These are phyloP conservation scores for Monosporascus sp. DNA, from an alignment of 2,329 filamentous ascomycete species.

Conservation along the genomic window DNA sequence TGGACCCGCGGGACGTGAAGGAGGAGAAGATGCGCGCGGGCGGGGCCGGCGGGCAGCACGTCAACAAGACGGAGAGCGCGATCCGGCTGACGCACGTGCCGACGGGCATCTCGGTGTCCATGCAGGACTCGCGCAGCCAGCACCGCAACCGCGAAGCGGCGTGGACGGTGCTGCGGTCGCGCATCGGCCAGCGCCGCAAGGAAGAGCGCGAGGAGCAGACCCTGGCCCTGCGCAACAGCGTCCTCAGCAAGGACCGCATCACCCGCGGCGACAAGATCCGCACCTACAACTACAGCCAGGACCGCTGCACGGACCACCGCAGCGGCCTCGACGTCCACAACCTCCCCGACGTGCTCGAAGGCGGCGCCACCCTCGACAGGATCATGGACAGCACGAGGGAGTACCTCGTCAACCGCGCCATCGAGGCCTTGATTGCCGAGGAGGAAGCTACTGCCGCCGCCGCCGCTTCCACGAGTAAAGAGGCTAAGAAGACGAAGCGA, in stretches of 20 bases:
- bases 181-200: slow-evolving; percentile 72
- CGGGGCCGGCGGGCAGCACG: slow-evolving; percentile 93
- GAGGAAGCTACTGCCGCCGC: slow-evolving; percentile 44
- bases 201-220: slow-evolving; percentile 83
- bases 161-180: slow-evolving; percentile 78
- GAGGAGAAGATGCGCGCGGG: slow-evolving; percentile 87
- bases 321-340: slow-evolving; percentile 76
- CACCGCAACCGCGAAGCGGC: slow-evolving; percentile 82
- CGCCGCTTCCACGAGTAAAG: slow-evolving; percentile 4
- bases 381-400: slow-evolving; percentile 73
- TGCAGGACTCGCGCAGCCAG: slow-evolving; percentile 91
- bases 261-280: slow-evolving; percentile 90
- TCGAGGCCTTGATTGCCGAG: slow-evolving; percentile 63
- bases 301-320: slow-evolving; percentile 84
- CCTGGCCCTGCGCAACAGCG: slow-evolving; percentile 67
- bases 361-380: slow-evolving; percentile 64
- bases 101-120: slow-evolving; percentile 79
- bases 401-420: slow-evolving; percentile 72
- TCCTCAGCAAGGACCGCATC: slow-evolving; percentile 74
- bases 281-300: slow-evolving; percentile 76
- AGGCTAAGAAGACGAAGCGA: slow-evolving; percentile 18
- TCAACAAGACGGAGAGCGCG: slow-evolving; percentile 97
- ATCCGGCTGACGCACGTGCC: slow-evolving; percentile 88
- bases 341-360: slow-evolving; percentile 73
- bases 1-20: slow-evolving; percentile 77